Evolutionary conservation across 495 filamentous ascomycete species (phyloP).

Genomic region (Barbatosphaeria neglecta): DNA sequence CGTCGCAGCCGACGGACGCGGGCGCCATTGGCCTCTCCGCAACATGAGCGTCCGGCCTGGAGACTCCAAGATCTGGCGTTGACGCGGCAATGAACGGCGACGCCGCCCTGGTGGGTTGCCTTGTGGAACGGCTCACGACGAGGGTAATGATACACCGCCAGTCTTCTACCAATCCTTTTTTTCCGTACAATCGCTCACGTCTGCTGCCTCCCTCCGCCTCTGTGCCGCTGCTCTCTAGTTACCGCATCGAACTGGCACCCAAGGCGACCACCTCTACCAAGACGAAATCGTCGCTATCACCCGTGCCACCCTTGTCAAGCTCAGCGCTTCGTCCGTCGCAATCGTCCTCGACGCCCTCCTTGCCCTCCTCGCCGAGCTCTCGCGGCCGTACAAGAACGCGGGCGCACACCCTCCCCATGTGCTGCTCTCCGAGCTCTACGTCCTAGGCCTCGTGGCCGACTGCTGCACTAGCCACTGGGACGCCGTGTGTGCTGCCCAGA

Average conservation of each 20-base stretch:
- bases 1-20: no score
- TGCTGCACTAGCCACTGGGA: constrained; percentile 50
- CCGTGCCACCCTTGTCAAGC: constrained; percentile 46
- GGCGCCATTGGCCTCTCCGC: no score
- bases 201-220: constrained; percentile 4
- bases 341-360: constrained; percentile 46
- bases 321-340: constrained; percentile 41
- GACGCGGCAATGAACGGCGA: constrained; percentile 45
- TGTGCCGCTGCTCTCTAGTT: no score
- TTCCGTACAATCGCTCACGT: not conserved
- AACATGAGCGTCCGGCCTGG: not conserved
- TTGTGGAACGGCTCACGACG: constrained; percentile 52
- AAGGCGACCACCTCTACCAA: constrained; percentile 42
- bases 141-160: constrained; percentile 32
- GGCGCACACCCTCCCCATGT: constrained; percentile 39
- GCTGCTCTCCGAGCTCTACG: constrained; percentile 46
- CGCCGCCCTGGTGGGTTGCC: constrained; percentile 48
- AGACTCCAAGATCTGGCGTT: not conserved
- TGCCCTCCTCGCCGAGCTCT: constrained; percentile 35
- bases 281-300: constrained; percentile 51
- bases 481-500: constrained; percentile 15
- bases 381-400: constrained; percentile 32
- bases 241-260: constrained; percentile 51
- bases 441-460: constrained; percentile 50
- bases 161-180: not conserved